Base-by-base conservation (phyloP, 2,329 filamentous ascomycete species). In the Epichloe gansuensis region DNA sequence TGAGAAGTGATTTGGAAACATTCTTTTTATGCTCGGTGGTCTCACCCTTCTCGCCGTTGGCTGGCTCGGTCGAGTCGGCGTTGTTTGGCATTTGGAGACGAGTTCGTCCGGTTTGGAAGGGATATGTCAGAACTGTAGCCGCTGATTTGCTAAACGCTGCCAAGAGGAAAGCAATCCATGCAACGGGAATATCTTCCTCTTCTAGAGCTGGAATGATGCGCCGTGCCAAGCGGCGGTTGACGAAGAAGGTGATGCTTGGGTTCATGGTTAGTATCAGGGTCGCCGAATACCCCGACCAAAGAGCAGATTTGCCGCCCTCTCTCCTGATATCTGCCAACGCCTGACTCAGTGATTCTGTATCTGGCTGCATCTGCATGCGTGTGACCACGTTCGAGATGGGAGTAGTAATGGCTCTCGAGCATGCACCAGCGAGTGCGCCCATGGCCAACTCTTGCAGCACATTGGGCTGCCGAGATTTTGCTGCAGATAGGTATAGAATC, bases 221-320 rank as follows among this genome's bases (percentile, higher is more conserved):
- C 50, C 79, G 75, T 58, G 85, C 83, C 21, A 93, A 71, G 7
- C 83, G 70, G 59, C 88, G 83, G 62, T 94, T 88, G 34, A 95
- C 72, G 59, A 91, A 83, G 64, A 95, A 91, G 0, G 91, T 95
- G 57, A 95, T 77, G 58, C 85, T 85, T 1, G 91, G 90, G 61
- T 95, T 95, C 31, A 95, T 73, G 1, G 90, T 91, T 49, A 95
- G 70, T 41, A 95, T 75, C 54, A 95, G 67, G 23, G 80, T 84
- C 2, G 89, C 88, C 21, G 86, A 88, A 66, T 95, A 95, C 0
- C 90, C 90, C 0, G 88, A 85, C 91, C 90, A 95, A 61, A 95
- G 85, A 2, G 88, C 89, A 45, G 73, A 64, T 9, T 90, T 55
- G 0, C 90, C 89, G 59, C 85, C 86, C 63, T 91, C 85, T 2